Base-by-base conservation (phyloP, 345 rosid species). In the Erysimum cheiranthoides region DNA sequence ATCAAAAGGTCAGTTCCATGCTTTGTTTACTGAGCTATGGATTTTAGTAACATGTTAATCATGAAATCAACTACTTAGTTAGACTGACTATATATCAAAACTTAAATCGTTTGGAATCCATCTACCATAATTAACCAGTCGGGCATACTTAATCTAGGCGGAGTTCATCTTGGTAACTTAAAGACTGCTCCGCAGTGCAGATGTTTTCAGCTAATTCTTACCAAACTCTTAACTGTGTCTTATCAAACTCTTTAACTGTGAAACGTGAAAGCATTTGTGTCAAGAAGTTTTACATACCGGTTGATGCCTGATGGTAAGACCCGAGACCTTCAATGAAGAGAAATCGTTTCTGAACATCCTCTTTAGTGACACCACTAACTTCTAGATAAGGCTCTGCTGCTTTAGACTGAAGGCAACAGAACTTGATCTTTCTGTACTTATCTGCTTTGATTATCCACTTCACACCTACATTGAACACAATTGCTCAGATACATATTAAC, bases 401-500 rank as follows among this genome's bases (percentile, higher is more conserved):
- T 50, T 82, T 82, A 47, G 97, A 94, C 75, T 92, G 98, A 39
- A 94, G 85, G 61, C 97, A 94, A 75, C 98, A 94, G 76, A 92
- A 94, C 81, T 90, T 94, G 51, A 92, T 94, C 90, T 92, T 92
- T 80, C 84, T 84, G 64, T 92, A 50, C 77, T 88, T 94, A 77
- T 92, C 97, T 14, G 83, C 93, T 78, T 80, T 57, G 76, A 92
- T 94, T 43, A 94, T 85, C 97, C 92, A 92, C 76, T 90, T 94
- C 74, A 94, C 98, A 72, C 97, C 97, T 78, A 50, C 47, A 71
- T 14, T 10, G 5, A 53, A 34, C 31, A 56, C 40, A 34, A 56
- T 18, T 10, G 63, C 43, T 56, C 60, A 45, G 11, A n/a, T 14
- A 40, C 28, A 30, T n/a, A 0, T 31, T n/a, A 50, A 25, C 47